Conservation (phyloP, 2,329 filamentous ascomycete genomes). For the Leptographium procerum region DNA sequence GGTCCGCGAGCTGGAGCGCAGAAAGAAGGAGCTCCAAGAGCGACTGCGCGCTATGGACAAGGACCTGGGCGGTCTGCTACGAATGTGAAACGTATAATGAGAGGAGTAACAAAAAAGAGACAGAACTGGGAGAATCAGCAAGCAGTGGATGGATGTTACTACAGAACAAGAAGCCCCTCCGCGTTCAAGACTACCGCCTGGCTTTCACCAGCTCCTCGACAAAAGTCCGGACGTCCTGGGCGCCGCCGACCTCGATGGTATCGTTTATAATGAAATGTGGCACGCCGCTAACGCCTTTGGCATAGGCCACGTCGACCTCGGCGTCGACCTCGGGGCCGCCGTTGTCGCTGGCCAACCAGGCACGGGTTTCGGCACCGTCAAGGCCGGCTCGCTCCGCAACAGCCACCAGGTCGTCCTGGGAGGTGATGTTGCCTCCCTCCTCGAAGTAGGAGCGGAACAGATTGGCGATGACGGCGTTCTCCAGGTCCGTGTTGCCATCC, state of each 20-base stretch:
- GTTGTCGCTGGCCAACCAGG: conserved; percentile 40
- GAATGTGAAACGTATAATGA: conserved; percentile 39
- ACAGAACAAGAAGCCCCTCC: not conserved
- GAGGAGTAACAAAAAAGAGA: not conserved
- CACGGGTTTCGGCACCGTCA: conserved; percentile 36
- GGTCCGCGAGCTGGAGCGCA: conserved; percentile 41
- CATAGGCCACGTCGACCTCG: conserved; percentile 41
- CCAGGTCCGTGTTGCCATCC: not conserved
- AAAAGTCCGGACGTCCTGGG: conserved; percentile 59
- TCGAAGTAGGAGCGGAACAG: conserved; percentile 59
- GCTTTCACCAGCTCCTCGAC: conserved; percentile 50
- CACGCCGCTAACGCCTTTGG: conserved; percentile 50
- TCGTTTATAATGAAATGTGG: conserved; percentile 66
- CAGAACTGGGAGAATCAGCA: not conserved
- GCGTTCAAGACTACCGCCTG: conserved; percentile 15
- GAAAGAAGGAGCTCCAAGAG: conserved; percentile 44
- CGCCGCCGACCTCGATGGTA: conserved; percentile 55
- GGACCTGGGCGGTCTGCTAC: conserved; percentile 42
- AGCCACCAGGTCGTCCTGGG: conserved; percentile 35
- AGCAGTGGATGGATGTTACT: not conserved
- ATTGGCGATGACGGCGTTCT: conserved; percentile 42
- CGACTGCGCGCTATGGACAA: conserved; percentile 42
- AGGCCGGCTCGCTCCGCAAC: conserved; percentile 45
- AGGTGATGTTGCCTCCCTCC: conserved; percentile 51
- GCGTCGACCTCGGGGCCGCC: conserved; percentile 47